Conservation (phyloP, 345 rosid genomes). For the Syzygium grande region DNA sequence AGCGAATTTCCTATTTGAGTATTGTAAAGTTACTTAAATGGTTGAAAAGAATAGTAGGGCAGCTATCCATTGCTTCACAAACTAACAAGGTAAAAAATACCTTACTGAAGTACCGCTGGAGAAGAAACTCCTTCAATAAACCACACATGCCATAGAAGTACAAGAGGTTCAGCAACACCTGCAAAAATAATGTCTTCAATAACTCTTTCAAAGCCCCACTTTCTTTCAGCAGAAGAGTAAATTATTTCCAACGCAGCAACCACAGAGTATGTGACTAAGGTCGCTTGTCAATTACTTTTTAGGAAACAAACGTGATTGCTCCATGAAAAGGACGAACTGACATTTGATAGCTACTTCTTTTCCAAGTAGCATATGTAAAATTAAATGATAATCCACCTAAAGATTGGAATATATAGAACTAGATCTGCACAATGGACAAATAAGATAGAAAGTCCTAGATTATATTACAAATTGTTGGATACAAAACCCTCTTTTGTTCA, state of each 20-base stretch:
- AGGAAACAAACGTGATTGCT: background rate
- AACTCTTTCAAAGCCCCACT: background rate
- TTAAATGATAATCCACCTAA: background rate
- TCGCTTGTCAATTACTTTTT: background rate
- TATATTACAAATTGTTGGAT: background rate
- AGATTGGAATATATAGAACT: background rate
- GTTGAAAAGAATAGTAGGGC: background rate
- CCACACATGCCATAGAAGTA: constrained; percentile 67
- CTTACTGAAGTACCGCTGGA: constrained; percentile 67
- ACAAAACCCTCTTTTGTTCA: background rate
- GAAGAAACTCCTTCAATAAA: constrained; percentile 51
- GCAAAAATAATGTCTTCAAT: background rate
- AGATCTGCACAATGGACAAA: background rate
- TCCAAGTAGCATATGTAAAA: background rate
- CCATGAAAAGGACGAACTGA: background rate
- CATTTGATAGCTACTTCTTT: background rate
- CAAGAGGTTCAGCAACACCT: constrained; percentile 53
- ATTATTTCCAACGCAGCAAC: background rate
- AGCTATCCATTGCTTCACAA: background rate
- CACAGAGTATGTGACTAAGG: background rate
- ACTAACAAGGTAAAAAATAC: constrained; percentile 8
- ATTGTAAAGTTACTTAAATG: background rate
- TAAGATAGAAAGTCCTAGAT: background rate
- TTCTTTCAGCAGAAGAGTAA: background rate
- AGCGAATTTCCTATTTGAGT: constrained; percentile 36